Percentiles rank a stretch among this genome's conserved stretches.
Conservation (phyloP, 257 asterid genomes). For the Buddleja alternifolia region DNA sequence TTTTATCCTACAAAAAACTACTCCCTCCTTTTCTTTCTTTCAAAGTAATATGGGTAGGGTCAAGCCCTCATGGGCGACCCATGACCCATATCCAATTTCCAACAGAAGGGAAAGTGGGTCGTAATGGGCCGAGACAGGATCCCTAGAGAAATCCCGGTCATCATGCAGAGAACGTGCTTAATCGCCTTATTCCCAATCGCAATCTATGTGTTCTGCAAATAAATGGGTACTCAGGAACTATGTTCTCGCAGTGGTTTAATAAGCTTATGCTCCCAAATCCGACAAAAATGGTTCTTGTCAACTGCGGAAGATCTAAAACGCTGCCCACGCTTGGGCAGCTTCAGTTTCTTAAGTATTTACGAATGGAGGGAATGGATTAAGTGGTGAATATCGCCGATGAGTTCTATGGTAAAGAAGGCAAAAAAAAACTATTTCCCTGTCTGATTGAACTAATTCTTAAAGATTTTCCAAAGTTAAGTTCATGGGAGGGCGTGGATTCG, state of each 20-base stretch:
- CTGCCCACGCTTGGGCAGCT: slow-evolving; percentile 9
- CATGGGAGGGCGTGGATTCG: not conserved
- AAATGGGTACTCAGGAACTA: not conserved
- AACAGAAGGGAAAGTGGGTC: not conserved
- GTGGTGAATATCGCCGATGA: slow-evolving; percentile 7
- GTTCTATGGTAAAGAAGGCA: not conserved
- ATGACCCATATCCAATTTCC: too few relatives aligned
- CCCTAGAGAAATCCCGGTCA: not conserved
- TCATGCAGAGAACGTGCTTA: not conserved
- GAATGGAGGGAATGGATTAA: slow-evolving; percentile 8
- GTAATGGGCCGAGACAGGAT: not conserved
- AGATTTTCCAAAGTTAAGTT: slow-evolving; percentile 9
- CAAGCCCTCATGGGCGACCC: too few relatives aligned
- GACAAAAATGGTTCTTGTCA: slow-evolving; percentile 1
- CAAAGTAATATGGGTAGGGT: too few relatives aligned
- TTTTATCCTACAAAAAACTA: too few relatives aligned
- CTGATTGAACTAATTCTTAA: not conserved
- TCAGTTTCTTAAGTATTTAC: not conserved
- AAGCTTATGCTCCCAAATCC: slow-evolving; percentile 5
- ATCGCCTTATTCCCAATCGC: not conserved
- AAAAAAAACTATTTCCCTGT: not conserved
- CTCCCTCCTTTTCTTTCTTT: too few relatives aligned
- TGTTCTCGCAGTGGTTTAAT: not conserved
- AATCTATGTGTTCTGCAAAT: not conserved
- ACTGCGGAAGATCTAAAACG: slow-evolving; percentile 7